Conservation (phyloP, 2,329 filamentous ascomycete genomes). For the Monilinia fructicola region DNA sequence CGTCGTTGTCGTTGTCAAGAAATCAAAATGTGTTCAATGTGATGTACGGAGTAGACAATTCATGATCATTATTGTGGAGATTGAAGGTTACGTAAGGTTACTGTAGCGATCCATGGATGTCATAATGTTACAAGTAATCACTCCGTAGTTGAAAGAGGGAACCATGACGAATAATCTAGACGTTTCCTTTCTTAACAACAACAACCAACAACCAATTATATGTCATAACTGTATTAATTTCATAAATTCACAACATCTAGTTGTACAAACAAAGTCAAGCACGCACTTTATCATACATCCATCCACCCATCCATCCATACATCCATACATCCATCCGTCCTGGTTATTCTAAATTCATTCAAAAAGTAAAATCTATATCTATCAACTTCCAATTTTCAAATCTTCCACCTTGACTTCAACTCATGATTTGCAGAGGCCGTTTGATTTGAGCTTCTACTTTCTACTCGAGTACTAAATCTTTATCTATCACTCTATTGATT, state of each 20-base stretch:
- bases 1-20: background rate
- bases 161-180: conserved; percentile 20
- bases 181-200: conserved; percentile 12
- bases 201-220: conserved; percentile 17
- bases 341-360: background rate
- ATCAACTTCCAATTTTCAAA: too few relatives aligned
- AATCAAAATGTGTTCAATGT: background rate
- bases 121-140: too few relatives aligned
- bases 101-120: background rate
- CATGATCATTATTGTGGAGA: background rate
- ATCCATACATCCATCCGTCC: too few relatives aligned
- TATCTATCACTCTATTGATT: background rate
- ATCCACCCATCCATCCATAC: too few relatives aligned
- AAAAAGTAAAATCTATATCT: conserved; percentile 2
- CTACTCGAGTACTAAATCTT: background rate
- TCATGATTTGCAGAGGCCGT: too few relatives aligned
- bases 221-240: background rate
- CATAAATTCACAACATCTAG: background rate
- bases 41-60: too few relatives aligned
- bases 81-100: background rate
- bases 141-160: background rate
- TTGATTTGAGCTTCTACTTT: background rate
- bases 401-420: background rate
- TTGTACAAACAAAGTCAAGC: background rate
- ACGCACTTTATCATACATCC: too few relatives aligned